Conservation (phyloP, 306 rosid genomes). For the Prunus dulcis region DNA sequence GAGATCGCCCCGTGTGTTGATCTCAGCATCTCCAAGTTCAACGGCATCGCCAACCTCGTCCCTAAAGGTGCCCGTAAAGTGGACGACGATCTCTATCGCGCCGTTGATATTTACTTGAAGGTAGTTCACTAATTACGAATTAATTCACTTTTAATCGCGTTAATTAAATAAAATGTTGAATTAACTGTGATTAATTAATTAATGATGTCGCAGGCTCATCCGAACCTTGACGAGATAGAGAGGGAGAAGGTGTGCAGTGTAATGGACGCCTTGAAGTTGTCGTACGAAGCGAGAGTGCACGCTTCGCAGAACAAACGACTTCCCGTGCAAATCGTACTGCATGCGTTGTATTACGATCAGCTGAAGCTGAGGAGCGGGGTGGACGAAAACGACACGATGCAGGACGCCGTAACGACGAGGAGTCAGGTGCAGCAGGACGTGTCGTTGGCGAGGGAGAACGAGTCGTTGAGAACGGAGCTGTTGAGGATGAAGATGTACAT, state of each 20-base stretch:
- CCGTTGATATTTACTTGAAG: conserved; percentile 76
- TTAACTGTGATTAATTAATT: neutral
- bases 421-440: conserved; percentile 72
- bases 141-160: neutral
- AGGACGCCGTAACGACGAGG: conserved; percentile 23
- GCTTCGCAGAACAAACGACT: conserved; percentile 86
- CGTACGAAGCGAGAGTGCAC: conserved; percentile 79
- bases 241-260: conserved; percentile 86
- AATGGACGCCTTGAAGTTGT: conserved; percentile 73
- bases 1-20: conserved; percentile 58
- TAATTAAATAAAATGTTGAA: neutral
- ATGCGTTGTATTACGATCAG: conserved; percentile 84
- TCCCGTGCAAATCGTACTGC: conserved; percentile 81
- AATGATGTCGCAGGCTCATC: conserved; percentile 53
- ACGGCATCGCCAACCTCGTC: conserved; percentile 56
- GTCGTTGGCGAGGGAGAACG: conserved; percentile 71
- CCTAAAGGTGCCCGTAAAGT: conserved; percentile 63
- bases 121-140: conserved; percentile 20
- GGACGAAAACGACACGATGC: conserved; percentile 20
- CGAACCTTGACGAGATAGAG: conserved; percentile 76
- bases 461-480: conserved; percentile 60
- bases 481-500: conserved; percentile 75
- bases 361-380: conserved; percentile 69
- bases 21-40: conserved; percentile 66
- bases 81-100: conserved; percentile 80